phyloP scores from a whole-genome alignment of 192 early-diverging fungal genomes.

The Entomortierella parvispora region DNA sequence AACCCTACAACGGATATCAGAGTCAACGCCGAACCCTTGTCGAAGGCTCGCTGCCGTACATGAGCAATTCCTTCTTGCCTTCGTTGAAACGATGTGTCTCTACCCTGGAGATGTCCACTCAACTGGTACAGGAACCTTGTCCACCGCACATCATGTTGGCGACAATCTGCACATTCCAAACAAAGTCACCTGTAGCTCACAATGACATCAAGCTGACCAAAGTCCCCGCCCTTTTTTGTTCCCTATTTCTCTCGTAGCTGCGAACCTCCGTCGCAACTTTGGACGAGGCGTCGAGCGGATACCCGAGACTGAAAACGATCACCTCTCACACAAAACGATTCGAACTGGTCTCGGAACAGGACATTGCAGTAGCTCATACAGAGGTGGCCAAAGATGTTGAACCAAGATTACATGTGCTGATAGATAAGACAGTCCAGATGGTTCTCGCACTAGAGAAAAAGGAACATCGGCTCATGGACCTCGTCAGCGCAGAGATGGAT shows the following conservation, averaged over 20 bases:
- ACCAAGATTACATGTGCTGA: conserved; percentile 14
- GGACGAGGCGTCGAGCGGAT: conserved; percentile 42
- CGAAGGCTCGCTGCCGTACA: not conserved
- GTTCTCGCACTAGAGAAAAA: conserved; percentile 18
- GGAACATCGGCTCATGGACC: conserved; percentile 21
- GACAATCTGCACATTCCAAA: not conserved
- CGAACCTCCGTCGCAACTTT: conserved; percentile 20
- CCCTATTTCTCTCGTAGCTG: no score
- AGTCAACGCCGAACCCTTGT: conserved; percentile 6
- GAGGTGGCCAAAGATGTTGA: conserved; percentile 23
- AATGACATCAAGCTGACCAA: no score
- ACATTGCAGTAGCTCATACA: conserved; percentile 18
- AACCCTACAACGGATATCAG: not conserved
- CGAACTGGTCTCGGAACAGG: conserved; percentile 43
- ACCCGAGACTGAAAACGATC: conserved; percentile 37
- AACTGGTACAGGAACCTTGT: conserved; percentile 13
- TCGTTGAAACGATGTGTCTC: conserved; percentile 36
- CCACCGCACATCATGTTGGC: not conserved
- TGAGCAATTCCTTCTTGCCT: conserved; percentile 14
- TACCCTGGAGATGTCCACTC: conserved; percentile 29
- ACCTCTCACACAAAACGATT: conserved; percentile 37
- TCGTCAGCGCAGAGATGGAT: conserved; percentile 3
- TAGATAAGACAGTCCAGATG: conserved; percentile 18
- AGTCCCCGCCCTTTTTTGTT: no score
- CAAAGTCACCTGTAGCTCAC: no score